Conservation (phyloP, 495 filamentous ascomycete genomes). For the Mytilinidion resinicola region DNA sequence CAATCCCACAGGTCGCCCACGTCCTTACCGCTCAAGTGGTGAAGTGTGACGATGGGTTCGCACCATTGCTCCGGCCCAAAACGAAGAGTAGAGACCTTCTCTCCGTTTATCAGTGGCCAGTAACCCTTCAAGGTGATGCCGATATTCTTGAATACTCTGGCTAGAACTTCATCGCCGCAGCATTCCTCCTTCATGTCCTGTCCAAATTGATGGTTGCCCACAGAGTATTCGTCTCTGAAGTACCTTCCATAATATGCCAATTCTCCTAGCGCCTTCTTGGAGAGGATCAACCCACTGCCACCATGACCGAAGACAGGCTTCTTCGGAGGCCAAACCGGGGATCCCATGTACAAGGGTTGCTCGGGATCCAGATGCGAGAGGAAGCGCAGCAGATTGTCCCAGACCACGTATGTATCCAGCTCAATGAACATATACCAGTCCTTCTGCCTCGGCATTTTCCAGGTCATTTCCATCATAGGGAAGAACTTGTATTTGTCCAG, state of each 20-base stretch:
- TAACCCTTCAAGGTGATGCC: conserved; percentile 15
- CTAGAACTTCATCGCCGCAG: conserved; percentile 27
- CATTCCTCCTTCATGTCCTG: conserved; percentile 14
- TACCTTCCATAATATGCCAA: conserved; percentile 10
- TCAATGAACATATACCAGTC: conserved; percentile 67
- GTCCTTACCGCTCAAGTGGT: conserved; percentile 17
- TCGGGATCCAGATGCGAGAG: conserved; percentile 45
- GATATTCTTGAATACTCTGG: conserved; percentile 15
- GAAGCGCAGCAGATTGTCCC: conserved; percentile 56
- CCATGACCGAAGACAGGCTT: conserved; percentile 26
- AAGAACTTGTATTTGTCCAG: conserved; percentile 70
- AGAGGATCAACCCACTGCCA: conserved; percentile 24
- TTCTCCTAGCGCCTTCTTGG: conserved; percentile 23
- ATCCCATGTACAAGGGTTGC: conserved; percentile 50
- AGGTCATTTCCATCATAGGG: conserved; percentile 55
- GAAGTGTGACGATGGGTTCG: conserved; percentile 20
- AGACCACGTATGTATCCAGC: conserved; percentile 60
- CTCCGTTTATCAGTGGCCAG: conserved; percentile 26
- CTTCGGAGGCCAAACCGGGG: conserved; percentile 42
- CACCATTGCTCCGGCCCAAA: conserved; percentile 24
- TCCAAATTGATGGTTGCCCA: conserved; percentile 23
- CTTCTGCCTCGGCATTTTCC: conserved; percentile 42
- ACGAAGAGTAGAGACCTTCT: conserved; percentile 12
- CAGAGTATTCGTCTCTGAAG: conserved; percentile 7
- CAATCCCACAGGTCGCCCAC: conserved; percentile 16